phyloP scores from a whole-genome alignment of 169 alveolate genomes.

The Eimeria sp. region DNA sequence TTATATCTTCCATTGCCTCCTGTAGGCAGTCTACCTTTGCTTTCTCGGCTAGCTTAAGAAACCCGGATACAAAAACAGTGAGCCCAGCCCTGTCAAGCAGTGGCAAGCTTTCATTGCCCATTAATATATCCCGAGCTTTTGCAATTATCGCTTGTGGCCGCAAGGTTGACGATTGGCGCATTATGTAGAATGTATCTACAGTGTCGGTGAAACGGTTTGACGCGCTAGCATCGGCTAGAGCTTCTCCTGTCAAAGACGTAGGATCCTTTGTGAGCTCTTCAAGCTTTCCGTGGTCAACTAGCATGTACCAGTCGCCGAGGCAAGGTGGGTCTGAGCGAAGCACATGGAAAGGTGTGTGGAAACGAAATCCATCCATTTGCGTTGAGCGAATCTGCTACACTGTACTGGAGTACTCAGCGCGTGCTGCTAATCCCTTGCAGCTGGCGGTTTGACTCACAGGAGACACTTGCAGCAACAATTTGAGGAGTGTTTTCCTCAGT shows the following conservation, averaged over 20 bases:
- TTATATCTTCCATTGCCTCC: constrained; percentile 43
- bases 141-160: constrained; percentile 8
- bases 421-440: not conserved
- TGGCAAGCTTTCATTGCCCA: not conserved
- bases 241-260: constrained; percentile 26
- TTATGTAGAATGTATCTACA: constrained; percentile 11
- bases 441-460: constrained; percentile 5
- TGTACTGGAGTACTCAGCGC: not conserved
- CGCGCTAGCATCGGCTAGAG: constrained; percentile 57
- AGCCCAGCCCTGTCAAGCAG: constrained; percentile 55
- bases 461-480: constrained; percentile 29
- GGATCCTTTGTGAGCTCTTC: constrained; percentile 47
- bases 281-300: constrained; percentile 16
- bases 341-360: not conserved
- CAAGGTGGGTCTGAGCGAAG: constrained; percentile 28
- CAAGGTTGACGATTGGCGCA: constrained; percentile 58
- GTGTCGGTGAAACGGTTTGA: constrained; percentile 7
- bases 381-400: not conserved
- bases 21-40: constrained; percentile 54
- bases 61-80: not conserved
- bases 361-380: not conserved
- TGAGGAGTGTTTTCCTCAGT: not conserved
- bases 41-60: constrained; percentile 27
- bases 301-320: constrained; percentile 59
- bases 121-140: not conserved